Evolutionary conservation across 805 yeast genomes (phyloP), one percentile per base, ranked within the genome.

Genomic region (Metschnikowia henanensis): DNA sequence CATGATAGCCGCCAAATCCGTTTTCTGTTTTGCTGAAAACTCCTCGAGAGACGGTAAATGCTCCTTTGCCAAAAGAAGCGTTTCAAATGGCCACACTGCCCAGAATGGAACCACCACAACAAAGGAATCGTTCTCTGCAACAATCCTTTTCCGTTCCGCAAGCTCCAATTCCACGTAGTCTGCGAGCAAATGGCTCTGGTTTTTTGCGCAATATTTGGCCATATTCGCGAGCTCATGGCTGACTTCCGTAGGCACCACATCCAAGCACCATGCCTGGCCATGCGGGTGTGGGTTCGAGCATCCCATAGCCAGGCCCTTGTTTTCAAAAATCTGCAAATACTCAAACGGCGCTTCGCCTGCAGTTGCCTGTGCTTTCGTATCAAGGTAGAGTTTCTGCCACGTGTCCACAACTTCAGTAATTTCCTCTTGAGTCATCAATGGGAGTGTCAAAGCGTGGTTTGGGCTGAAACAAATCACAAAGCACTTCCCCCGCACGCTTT

Each of bases 1-100:
- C 47, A 83, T 52, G 19, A 79, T 70, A 10, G 64, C 59, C 1
- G 89, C 88, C 51, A 84, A 72, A 50, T 83, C 87, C 4, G 31
- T 16, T 43, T 70, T 72, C 49, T 84, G 79, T 45, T 64, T 60
- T 30, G 64, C 69, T 22, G 62, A 64, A 51, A 83, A 75, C 22
- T 75, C 75, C 31, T 63, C 65, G 12, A 83, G 59, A 10, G 81
- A 75, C 19, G 74, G 62, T 39, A 81, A 64, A 45, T 81, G 82
- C 12, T 66, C 61, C 55, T 79, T 79, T n/a, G 87, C 59, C 5
- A 84, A 62, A 26, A 84, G 65, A 65, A 84, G 64, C 5, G 87
- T 80, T 63, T 84, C 90, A 59, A 83, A 84, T 13, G 92, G 92
- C 91, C 91, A 84, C 28, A 80, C 72, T 5, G 90, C 91, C 92